phyloP scores from a whole-genome alignment of 768 basidiomycete species.

The Asterophora lycoperdoides region DNA sequence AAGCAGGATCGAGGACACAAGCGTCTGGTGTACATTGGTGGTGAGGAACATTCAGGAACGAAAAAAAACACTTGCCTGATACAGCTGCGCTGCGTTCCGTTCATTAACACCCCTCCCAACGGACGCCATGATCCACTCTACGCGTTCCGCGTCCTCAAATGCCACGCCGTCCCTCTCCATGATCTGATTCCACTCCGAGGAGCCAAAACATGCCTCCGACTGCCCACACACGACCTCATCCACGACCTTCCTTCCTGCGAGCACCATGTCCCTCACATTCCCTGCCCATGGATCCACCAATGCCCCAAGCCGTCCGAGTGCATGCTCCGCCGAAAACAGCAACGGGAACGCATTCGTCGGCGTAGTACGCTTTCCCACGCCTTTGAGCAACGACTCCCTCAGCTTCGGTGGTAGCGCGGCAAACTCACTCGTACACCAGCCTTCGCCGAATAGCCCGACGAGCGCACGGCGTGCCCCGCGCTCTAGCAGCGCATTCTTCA shows the following conservation, averaged over 20 bases:
- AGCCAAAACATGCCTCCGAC: conserved; percentile 61
- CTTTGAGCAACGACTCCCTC: conserved; percentile 66
- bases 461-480: conserved; percentile 70
- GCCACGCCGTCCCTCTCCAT: conserved; percentile 68
- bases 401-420: conserved; percentile 62
- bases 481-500: conserved; percentile 67
- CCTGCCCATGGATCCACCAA: conserved; percentile 73
- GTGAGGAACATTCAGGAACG: neutral
- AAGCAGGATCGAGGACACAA: conserved; percentile 71
- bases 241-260: conserved; percentile 53
- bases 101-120: conserved; percentile 60
- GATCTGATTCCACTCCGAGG: conserved; percentile 68
- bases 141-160: conserved; percentile 75
- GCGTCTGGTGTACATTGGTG: conserved; percentile 38
- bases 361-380: conserved; percentile 64
- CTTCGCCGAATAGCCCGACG: conserved; percentile 81
- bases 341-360: conserved; percentile 64
- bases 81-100: conserved; percentile 60
- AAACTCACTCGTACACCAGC: conserved; percentile 85
- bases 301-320: conserved; percentile 47
- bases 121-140: conserved; percentile 72
- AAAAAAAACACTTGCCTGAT: conserved; percentile 53
- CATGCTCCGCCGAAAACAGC: conserved; percentile 62
- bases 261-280: conserved; percentile 61
- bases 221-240: conserved; percentile 58